Base-by-base conservation (phyloP, 1,284 basidiomycete species). In the Cutaneotrichosporon cutaneum region DNA sequence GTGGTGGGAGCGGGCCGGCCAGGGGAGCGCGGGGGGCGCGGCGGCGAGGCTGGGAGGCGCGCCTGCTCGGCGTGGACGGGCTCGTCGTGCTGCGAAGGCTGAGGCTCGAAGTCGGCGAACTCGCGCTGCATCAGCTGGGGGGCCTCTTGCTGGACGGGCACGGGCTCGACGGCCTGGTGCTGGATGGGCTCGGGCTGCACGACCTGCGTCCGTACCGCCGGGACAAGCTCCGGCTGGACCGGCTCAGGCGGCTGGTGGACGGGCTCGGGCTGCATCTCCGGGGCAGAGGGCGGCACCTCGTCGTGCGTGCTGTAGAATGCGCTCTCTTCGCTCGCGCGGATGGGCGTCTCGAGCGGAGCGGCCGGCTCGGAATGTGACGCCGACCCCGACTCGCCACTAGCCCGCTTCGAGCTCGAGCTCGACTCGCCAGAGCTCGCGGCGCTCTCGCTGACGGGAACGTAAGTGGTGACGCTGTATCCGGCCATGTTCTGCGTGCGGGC, bases 381-480 rank as follows among this genome's bases (percentile, higher is more conserved):
- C 27, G 48, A 51, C 3, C 48, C 48, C 14, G 27, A n/a, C 16
- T n/a, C 48, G 27, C 48, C 26, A 2, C 14, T 9, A 16, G 18
- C 18, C 14, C 27, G 26, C 26, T 51, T 51, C 13, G 26, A 48
- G 45, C 48, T 48, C 9, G 14, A 22, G 47, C 47, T 48, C 47
- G 47, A 24, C 11, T 48, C 47, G 24, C 24, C 26, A 27, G 24
- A 26, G 48, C 26, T 51, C 13, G 48, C 27, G 3, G 27, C 48
- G 27, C 48, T 51, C 27, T 51, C 48, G 16, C 24, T 22, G 6
- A 27, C 14, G 2, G 35, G 52, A 21, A 39, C 35, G 22, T 54
- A 54, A 10, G 52, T 54, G n/a, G 52, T 27, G 52, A 54, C 52
- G 16, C 22, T 39, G 52, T 42, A 54, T 6, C 52, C 52, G 4